Percentiles rank a stretch among this genome's conserved stretches.
phyloP scores from a whole-genome alignment of 2,329 filamentous ascomycete species.

The Botrytis cinerea region DNA sequence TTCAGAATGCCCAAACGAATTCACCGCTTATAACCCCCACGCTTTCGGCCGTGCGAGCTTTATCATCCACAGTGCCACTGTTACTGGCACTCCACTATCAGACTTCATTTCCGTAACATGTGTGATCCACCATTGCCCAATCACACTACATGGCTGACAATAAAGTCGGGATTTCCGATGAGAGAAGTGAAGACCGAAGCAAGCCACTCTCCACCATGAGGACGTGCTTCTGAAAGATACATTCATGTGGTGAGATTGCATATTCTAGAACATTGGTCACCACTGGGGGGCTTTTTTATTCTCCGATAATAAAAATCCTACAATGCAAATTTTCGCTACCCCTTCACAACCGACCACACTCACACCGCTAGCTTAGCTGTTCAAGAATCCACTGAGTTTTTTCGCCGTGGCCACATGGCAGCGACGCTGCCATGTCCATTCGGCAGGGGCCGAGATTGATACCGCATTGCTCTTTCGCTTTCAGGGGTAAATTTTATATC shows the following conservation, averaged over 20 bases:
- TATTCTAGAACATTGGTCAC: conserved; percentile 15
- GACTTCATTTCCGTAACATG: conserved; percentile 2
- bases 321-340: conserved; percentile 8
- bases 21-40: conserved; percentile 12
- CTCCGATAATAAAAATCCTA: not conserved
- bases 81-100: conserved; percentile 11
- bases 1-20: not conserved
- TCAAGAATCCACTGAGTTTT: not conserved
- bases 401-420: conserved; percentile 11
- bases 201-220: not conserved
- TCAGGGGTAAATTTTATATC: not conserved
- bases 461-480: not conserved
- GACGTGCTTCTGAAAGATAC: not conserved
- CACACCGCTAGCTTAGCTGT: not conserved
- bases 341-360: not conserved
- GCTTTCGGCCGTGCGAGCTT: not conserved
- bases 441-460: not conserved
- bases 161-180: not conserved
- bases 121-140: conserved; percentile 12
- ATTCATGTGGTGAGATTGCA: not conserved
- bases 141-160: conserved; percentile 1
- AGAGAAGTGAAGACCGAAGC: not conserved
- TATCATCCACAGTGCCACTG: conserved; percentile 3
- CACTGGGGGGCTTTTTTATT: not conserved
- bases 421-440: not conserved